These are phyloP conservation scores for Metarhizium rileyi DNA, from an alignment of 2,329 filamentous ascomycete genomes.

Conservation along the genomic window DNA sequence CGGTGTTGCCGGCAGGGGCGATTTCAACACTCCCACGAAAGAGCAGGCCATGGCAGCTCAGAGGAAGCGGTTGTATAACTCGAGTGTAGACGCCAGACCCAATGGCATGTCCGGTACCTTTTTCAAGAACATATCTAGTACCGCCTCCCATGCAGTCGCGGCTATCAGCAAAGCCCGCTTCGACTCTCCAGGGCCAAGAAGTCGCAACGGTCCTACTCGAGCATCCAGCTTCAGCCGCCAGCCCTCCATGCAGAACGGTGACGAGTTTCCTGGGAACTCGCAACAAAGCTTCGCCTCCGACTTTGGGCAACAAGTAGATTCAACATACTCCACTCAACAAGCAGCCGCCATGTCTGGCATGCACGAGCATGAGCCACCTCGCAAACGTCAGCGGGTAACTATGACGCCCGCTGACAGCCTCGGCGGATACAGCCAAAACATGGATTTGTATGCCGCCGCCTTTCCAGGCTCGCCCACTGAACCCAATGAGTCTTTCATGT, in stretches of 20 bases:
- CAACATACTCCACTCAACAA: constrained; percentile 57
- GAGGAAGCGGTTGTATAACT: constrained; percentile 82
- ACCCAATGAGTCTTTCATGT: constrained; percentile 69
- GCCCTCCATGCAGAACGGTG: constrained; percentile 59
- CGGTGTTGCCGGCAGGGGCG: constrained; percentile 58
- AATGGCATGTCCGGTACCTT: constrained; percentile 73
- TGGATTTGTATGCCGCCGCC: constrained; percentile 35
- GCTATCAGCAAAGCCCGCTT: constrained; percentile 95
- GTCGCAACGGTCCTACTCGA: constrained; percentile 52
- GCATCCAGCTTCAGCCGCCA: constrained; percentile 63
- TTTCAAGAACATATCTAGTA: constrained; percentile 93
- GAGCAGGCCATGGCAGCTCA: constrained; percentile 97
- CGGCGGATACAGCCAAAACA: constrained; percentile 39
- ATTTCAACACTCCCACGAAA: constrained; percentile 91
- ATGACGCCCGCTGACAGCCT: constrained; percentile 49
- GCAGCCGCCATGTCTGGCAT: constrained; percentile 27
- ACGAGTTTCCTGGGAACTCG: constrained; percentile 62
- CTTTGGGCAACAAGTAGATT: constrained; percentile 63
- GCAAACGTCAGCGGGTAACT: constrained; percentile 61
- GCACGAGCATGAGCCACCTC: constrained; percentile 62
- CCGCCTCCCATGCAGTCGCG: constrained; percentile 84
- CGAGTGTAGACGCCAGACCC: constrained; percentile 52
- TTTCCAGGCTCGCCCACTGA: constrained; percentile 68
- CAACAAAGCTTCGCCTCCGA: constrained; percentile 78
- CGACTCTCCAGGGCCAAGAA: constrained; percentile 71